These are phyloP conservation scores for Calonectria crousiana DNA, from an alignment of 2,329 filamentous ascomycete genomes.

Conservation along the genomic window DNA sequence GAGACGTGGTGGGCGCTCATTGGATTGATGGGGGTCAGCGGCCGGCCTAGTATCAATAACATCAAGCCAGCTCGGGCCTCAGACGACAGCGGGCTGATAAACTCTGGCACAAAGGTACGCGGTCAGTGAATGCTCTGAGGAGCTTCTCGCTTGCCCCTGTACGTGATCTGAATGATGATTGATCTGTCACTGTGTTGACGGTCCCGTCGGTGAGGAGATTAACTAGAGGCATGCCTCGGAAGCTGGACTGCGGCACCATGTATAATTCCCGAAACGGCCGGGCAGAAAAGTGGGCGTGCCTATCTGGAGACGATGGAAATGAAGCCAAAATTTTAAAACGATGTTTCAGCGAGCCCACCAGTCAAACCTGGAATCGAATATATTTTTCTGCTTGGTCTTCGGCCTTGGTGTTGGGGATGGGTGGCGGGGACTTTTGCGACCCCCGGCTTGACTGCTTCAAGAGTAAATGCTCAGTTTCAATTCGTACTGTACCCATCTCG, in stretches of 20 bases:
- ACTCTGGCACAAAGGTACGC: conserved; percentile 36
- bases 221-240: conserved; percentile 23
- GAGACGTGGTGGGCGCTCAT: conserved; percentile 53
- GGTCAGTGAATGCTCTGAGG: conserved; percentile 10
- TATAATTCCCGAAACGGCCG: conserved; percentile 24
- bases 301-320: neutral
- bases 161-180: conserved; percentile 12
- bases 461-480: conserved; percentile 16
- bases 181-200: conserved; percentile 15
- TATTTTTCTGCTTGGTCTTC: conserved; percentile 3
- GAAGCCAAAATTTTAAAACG: conserved; percentile 18
- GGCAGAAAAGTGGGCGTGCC: neutral
- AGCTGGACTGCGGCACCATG: conserved; percentile 12
- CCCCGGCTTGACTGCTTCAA: conserved; percentile 27
- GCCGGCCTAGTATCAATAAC: conserved; percentile 36
- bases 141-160: conserved; percentile 12
- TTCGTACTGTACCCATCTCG: conserved; percentile 40
- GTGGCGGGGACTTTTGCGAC: conserved; percentile 36
- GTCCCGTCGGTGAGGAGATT: conserved; percentile 3
- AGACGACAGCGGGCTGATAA: conserved; percentile 26
- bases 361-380: conserved; percentile 33
- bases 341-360: conserved; percentile 20
- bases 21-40: conserved; percentile 42
- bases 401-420: conserved; percentile 11
- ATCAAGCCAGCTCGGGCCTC: conserved; percentile 28